Conservation (phyloP, 1,139 yeast genomes). For the Magnusiomyces fungicola region DNA sequence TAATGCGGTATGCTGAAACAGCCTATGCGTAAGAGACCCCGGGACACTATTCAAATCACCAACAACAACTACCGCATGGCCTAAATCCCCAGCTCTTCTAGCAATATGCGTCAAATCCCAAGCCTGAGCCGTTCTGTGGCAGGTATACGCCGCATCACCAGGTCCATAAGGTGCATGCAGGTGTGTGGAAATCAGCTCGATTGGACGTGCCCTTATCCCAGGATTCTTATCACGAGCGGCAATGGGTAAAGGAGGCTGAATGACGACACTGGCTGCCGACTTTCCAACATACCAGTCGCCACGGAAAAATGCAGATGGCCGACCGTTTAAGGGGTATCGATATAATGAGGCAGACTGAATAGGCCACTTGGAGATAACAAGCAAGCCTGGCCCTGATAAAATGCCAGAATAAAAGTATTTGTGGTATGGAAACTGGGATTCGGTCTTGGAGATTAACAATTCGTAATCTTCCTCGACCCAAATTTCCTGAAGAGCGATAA, state of each 20-base stretch:
- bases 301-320: slow-evolving; percentile 86
- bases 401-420: slow-evolving; percentile 78
- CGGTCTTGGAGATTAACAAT: slow-evolving; percentile 44
- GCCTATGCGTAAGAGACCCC: slow-evolving; percentile 70
- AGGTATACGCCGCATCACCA: slow-evolving; percentile 85
- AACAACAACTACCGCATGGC: slow-evolving; percentile 79
- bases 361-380: slow-evolving; percentile 75
- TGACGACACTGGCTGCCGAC: slow-evolving; percentile 67
- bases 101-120: slow-evolving; percentile 84
- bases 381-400: slow-evolving; percentile 88
- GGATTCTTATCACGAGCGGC: not conserved
- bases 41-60: slow-evolving; percentile 92
- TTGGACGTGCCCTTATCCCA: slow-evolving; percentile 36
- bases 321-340: slow-evolving; percentile 85
- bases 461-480: slow-evolving; percentile 89
- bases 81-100: slow-evolving; percentile 55
- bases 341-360: slow-evolving; percentile 70
- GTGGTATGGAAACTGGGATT: slow-evolving; percentile 49
- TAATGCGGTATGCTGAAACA: slow-evolving; percentile 63
- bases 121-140: slow-evolving; percentile 92
- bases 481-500: slow-evolving; percentile 85
- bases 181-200: slow-evolving; percentile 83
- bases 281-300: slow-evolving; percentile 99
- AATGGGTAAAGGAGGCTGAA: slow-evolving; percentile 40
- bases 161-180: slow-evolving; percentile 95